Evolutionary conservation across 441 rosid genomes (phyloP), one percentile per base, ranked within the genome.

Genomic region (Lepidium campestre): DNA sequence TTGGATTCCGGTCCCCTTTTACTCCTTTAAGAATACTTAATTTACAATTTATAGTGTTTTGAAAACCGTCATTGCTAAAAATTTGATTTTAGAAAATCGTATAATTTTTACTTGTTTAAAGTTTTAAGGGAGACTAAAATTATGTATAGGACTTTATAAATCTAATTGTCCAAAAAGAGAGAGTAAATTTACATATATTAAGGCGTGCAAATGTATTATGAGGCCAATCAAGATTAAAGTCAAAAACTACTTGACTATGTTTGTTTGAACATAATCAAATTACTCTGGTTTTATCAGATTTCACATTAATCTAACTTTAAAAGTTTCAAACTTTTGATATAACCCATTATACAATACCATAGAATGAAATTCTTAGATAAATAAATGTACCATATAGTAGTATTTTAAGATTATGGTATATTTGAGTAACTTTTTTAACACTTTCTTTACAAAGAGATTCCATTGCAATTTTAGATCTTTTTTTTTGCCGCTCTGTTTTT

Each of bases 381-480:
- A 7, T n/a, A 41, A 18, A 7, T 29, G 27, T 37, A 41, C 10
- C 34, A 55, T 15, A 19, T 4, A 46, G 37, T 34, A 7, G 34
- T 32, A 52, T 15, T 29, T 52, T 29, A 23, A 48, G 57, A 52
- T 10, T 17, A 27, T 32, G 41, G 58, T 54, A 54, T 41, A 42
- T 54, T 44, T n/a, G n/a, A n/a, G 36, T 3, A 55, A 45, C 10
- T 37, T 56, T 39, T n/a, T n/a, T n/a, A n/a, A n/a, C 18, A 57
- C 42, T 50, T 27, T 49, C 36, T 57, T 64, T 56, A 57, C 7
- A 48, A 31, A 49, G 60, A 40, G 66, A 48, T 22, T 32, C 25
- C n/a, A 14, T 41, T 54, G 36, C 14, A 49, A 65, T 41, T 57
- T 48, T 65, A 50, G 71, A 57, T 37, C n/a, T 13, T 34, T 12